These are phyloP conservation scores for Prunus fruticosa DNA, from an alignment of 306 rosid species.

Conservation along the genomic window DNA sequence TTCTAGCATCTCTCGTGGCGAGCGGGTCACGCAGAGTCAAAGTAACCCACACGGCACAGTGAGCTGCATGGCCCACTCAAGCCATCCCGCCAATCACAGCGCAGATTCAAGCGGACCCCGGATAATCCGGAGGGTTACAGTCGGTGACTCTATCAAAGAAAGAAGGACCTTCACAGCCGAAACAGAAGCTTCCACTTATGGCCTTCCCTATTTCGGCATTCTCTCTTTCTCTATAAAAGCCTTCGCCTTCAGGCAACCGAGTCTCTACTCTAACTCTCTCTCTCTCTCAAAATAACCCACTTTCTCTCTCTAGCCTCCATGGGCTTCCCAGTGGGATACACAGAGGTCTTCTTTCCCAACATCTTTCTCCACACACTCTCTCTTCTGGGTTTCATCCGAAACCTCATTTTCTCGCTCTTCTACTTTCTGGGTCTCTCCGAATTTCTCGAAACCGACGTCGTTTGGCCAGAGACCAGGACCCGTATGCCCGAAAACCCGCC, in stretches of 20 bases:
- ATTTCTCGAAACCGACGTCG: constrained; percentile 49
- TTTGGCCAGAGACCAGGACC: constrained; percentile 36
- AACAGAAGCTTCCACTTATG: constrained; percentile 36
- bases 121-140: neutral
- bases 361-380: constrained; percentile 58
- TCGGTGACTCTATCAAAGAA: neutral
- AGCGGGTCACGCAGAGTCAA: neutral
- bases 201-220: neutral
- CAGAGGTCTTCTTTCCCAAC: constrained; percentile 63
- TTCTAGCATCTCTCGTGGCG: neutral
- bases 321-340: constrained; percentile 85
- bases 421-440: constrained; percentile 65
- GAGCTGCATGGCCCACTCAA: neutral
- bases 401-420: constrained; percentile 52
- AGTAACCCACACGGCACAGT: neutral
- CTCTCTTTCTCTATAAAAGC: neutral
- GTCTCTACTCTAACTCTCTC: neutral
- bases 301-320: constrained; percentile 37
- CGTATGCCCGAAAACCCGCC: constrained; percentile 38
- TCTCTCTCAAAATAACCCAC: neutral
- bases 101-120: neutral
- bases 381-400: constrained; percentile 56
- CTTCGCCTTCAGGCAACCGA: neutral
- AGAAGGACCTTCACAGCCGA: neutral
- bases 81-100: neutral